phyloP scores from a whole-genome alignment of 2,329 filamentous ascomycete genomes.

The Monosporascus sp. region DNA sequence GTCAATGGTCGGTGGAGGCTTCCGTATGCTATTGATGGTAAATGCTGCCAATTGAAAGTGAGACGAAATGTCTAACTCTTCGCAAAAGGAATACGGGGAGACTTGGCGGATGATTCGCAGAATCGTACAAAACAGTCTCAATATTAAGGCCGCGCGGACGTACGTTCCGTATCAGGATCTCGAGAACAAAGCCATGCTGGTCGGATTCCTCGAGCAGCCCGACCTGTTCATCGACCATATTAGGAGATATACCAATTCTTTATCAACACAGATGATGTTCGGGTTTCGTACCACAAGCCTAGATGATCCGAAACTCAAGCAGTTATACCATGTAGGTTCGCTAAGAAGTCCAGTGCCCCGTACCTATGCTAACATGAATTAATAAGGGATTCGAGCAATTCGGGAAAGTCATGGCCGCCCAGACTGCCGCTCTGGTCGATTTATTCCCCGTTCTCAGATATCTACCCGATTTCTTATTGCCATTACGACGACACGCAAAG shows the following conservation, averaged over 20 bases:
- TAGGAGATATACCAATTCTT: conserved; percentile 36
- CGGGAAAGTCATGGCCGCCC: background rate
- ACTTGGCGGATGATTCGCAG: conserved; percentile 30
- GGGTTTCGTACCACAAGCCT: conserved; percentile 33
- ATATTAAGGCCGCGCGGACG: conserved; percentile 36
- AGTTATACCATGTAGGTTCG: background rate
- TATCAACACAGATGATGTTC: conserved; percentile 41
- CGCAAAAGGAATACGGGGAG: conserved; percentile 25
- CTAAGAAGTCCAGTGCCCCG: no score
- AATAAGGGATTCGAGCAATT: background rate
- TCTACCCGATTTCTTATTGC: conserved; percentile 8
- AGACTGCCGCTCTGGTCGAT: background rate
- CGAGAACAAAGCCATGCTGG: conserved; percentile 47
- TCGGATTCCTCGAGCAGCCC: conserved; percentile 35
- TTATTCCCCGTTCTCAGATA: background rate
- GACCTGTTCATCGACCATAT: conserved; percentile 34
- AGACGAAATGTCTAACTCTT: background rate
- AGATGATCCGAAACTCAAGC: conserved; percentile 30
- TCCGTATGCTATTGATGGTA: conserved; percentile 15
- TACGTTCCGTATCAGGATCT: conserved; percentile 51
- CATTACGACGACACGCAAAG: conserved; percentile 13
- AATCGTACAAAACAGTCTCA: conserved; percentile 40
- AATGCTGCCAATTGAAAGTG: background rate
- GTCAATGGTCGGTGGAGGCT: conserved; percentile 19
- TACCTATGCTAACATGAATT: no score